phyloP scores from a whole-genome alignment of 768 basidiomycete species.

The Phylloporus arenicola region DNA sequence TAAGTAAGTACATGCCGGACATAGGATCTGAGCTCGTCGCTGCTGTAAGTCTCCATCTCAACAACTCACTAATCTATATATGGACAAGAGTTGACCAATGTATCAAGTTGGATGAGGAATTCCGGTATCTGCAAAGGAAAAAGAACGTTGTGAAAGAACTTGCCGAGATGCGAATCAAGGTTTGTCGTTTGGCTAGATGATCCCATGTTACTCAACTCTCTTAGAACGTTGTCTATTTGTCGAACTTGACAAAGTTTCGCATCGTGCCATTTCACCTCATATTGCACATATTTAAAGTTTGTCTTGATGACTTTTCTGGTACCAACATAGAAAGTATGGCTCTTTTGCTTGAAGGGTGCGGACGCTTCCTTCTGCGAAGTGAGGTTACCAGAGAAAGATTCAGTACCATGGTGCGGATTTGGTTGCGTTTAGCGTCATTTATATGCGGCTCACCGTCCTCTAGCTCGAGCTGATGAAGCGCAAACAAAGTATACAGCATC shows the following conservation, averaged over 20 bases:
- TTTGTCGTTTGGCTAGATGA: conserved; percentile 24
- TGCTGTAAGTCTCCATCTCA: conserved; percentile 47
- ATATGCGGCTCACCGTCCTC: conserved; percentile 8
- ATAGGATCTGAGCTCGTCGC: conserved; percentile 78
- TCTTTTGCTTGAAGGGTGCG: conserved; percentile 87
- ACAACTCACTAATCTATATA: neutral
- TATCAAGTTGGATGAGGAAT: conserved; percentile 88
- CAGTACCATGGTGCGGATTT: conserved; percentile 66
- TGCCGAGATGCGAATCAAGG: conserved; percentile 80
- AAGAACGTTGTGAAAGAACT: conserved; percentile 90
- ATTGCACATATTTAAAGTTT: conserved; percentile 94
- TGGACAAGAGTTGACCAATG: conserved; percentile 3
- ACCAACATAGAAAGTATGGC: conserved; percentile 93
- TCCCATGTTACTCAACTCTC: neutral
- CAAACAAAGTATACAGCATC: conserved; percentile 89
- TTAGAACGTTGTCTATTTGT: conserved; percentile 83
- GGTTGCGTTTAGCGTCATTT: neutral
- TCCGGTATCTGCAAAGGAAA: conserved; percentile 91
- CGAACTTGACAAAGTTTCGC: conserved; percentile 92
- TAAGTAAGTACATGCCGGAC: conserved; percentile 92
- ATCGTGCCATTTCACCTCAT: conserved; percentile 90
- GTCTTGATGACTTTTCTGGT: conserved; percentile 90
- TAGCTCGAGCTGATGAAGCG: conserved; percentile 92
- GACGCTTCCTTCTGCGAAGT: conserved; percentile 81
- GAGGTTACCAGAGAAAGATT: conserved; percentile 88